Base-by-base conservation (phyloP, 2,329 filamentous ascomycete genomes). In the Verticillium tricorpus region DNA sequence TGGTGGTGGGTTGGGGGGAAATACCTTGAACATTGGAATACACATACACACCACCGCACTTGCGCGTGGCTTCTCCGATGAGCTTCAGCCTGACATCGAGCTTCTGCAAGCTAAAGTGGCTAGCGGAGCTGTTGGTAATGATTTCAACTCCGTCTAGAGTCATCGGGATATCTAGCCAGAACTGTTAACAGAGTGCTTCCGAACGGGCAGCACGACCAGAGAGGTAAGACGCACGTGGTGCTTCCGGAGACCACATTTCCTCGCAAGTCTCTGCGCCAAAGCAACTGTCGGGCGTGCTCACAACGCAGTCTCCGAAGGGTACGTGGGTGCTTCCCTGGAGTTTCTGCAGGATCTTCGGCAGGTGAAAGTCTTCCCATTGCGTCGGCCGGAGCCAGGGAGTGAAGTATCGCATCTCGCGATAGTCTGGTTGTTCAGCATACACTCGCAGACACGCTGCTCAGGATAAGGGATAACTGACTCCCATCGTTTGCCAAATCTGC, bases 101-200 rank as follows among this genome's bases (percentile, higher is more conserved):
- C 71, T 93, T 93, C 14, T 85, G 80, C 19, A 74, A 64, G 19
- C 67, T 67, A 68, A 87, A 85, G 71, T 94, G 91, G 14, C 81
- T 86, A 7, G 87, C 90, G 60, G 82, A 87, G 3, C 82, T 86
- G 72, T 94, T 94, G 9, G 86, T 85, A 65, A 91, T 83, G 60
- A 92, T 87, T 69, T 92, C 91, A 6, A 86, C 85, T 5, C 91
- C 91, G 67, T 87, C 82, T 2, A 92, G 77, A n/a, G 84, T 83
- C 63, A 37, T 66, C 55, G 55, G 17, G 5, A 22, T 57, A n/a
- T 57, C 34, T 35, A 25, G n/a, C 32, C 6, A n/a, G 28, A 12
- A n/a, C 5, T 2, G 32, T 52, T 11, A 52, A 11, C 45, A 52
- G 11, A 9, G 8, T 12, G 19, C 22, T 9, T n/a, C 5, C 45